Evolutionary conservation across 2,329 filamentous ascomycete genomes (phyloP).

Genomic region (Blastomyces percursus): DNA sequence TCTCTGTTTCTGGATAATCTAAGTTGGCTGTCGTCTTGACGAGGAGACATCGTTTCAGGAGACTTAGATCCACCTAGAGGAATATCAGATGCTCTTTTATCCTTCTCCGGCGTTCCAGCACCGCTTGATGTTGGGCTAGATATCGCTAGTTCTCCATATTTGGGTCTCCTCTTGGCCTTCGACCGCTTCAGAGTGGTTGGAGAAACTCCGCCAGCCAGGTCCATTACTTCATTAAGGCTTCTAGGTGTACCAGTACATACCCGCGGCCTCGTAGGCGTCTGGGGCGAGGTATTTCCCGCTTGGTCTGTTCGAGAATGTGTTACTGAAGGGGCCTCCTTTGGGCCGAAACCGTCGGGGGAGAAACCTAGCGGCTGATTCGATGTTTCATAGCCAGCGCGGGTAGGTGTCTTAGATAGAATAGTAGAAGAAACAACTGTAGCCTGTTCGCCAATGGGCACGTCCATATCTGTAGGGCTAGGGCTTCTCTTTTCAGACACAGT

Average conservation of each 20-base stretch:
- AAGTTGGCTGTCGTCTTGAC: background rate
- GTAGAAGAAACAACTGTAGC: constrained; percentile 6
- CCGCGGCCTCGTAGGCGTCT: constrained; percentile 4
- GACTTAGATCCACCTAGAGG: background rate
- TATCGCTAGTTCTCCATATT: constrained; percentile 26
- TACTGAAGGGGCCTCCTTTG: background rate
- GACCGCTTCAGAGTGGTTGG: constrained; percentile 28
- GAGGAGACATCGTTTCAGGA: background rate
- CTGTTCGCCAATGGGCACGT: constrained; percentile 50
- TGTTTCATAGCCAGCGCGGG: background rate
- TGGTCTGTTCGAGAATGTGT: background rate
- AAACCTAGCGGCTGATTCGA: background rate
- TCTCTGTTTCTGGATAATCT: background rate
- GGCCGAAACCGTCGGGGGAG: background rate
- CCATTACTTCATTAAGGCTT: constrained; percentile 16
- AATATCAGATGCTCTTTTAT: background rate
- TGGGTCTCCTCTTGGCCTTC: constrained; percentile 32
- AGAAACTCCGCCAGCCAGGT: constrained; percentile 22
- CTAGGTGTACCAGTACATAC: constrained; percentile 6
- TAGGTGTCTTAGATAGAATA: background rate
- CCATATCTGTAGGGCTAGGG: constrained; percentile 43
- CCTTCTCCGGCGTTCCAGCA: constrained; percentile 1
- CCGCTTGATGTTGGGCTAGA: constrained; percentile 17
- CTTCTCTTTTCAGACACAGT: constrained; percentile 29
- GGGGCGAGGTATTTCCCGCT: background rate